Conservation (phyloP, 1,139 yeast species). For the Zhuliangozyma parablackwelliae region DNA sequence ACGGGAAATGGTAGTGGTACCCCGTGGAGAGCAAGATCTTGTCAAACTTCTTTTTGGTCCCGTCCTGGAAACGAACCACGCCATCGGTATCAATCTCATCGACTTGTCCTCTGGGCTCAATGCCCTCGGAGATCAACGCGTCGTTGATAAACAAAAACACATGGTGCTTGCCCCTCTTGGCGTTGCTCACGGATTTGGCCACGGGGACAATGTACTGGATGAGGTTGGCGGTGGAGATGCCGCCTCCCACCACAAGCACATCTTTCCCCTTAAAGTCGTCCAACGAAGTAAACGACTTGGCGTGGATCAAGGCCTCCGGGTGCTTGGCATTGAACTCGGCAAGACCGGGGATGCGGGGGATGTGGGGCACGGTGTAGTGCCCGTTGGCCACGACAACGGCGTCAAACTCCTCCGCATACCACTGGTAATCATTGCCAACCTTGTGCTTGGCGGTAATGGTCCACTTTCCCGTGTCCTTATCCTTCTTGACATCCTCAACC, state of each 20-base stretch:
- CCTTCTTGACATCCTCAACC: slow-evolving; percentile 34
- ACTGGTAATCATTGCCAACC: slow-evolving; percentile 19
- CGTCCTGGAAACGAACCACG: slow-evolving; percentile 26
- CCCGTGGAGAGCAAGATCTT: slow-evolving; percentile 33
- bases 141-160: slow-evolving; percentile 29
- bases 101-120: slow-evolving; percentile 26
- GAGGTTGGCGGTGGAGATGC: slow-evolving; percentile 48
- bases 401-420: slow-evolving; percentile 44
- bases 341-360: slow-evolving; percentile 51
- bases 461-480: slow-evolving; percentile 35
- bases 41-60: slow-evolving; percentile 21
- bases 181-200: slow-evolving; percentile 32
- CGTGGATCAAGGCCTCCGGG: slow-evolving; percentile 52
- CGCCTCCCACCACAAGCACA: slow-evolving; percentile 48
- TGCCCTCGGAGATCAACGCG: slow-evolving; percentile 35
- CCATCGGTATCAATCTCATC: slow-evolving; percentile 21
- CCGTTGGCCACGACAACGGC: slow-evolving; percentile 53
- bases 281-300: slow-evolving; percentile 54
- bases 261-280: slow-evolving; percentile 39
- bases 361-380: slow-evolving; percentile 48
- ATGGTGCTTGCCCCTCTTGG: slow-evolving; percentile 30
- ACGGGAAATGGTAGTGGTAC: slow-evolving; percentile 35
- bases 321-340: slow-evolving; percentile 40
- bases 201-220: slow-evolving; percentile 45
- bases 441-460: slow-evolving; percentile 31